Evolutionary conservation across 2,329 filamentous ascomycete species (phyloP), one percentile per base, ranked within the genome.

Genomic region (Aureobasidium sp.): DNA sequence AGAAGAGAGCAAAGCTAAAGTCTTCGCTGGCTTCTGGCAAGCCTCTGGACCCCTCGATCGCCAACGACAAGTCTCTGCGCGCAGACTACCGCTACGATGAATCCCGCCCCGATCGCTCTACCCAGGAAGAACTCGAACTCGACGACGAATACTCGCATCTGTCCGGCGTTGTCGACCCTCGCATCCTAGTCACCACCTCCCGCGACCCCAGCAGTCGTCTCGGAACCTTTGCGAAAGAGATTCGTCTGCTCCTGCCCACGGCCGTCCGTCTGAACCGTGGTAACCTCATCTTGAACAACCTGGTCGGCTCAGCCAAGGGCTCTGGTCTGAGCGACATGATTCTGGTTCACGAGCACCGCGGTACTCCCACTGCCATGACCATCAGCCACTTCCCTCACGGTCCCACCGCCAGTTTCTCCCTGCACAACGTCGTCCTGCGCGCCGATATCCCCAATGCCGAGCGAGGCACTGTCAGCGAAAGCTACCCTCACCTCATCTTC

Each of bases 61-160:
- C 92, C 61, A 89, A 96, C 71, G 93, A 99, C 77, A 91, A 90
- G 75, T 73, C 83, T 34, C 78, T 99, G 61, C 85, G 92, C 47
- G 87, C 90, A 71, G 91, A 97, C 73, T 97, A 89, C 77, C 91
- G 92, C 72, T 99, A 93, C 73, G 94, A 99, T 72, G 93, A 97
- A 75, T 90, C 90, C 4, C 79, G 85, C 27, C 82, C 83, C 25
- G 88, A 91, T 68, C 77, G 86, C 61, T 85, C 81, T 3, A 79
- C 80, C 20, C 82, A 90, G 62, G 87, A 91, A 62, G 82, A 87
- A 72, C 76, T 91, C 20, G 87, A 90, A 61, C 77, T 95, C 22
- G 90, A 95, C 71, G 90, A 96, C 70, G 93, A 97, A 77, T 97
- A 97, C 74, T 85, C 88, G 27, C 86, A 92, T 67, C 84, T 97